Evolutionary conservation across 2,329 filamentous ascomycete species (phyloP).

Genomic region (Botrytis aclada): DNA sequence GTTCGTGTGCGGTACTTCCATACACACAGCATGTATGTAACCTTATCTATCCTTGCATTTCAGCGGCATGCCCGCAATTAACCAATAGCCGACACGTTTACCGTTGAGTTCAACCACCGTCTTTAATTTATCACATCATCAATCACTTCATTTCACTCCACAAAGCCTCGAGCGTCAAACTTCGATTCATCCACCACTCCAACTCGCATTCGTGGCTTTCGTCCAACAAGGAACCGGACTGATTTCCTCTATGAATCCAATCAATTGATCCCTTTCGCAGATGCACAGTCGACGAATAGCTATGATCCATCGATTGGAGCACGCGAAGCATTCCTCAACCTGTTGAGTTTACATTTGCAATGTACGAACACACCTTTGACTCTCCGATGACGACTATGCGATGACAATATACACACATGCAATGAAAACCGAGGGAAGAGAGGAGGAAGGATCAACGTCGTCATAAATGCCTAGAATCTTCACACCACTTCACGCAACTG

Average conservation of each 20-base stretch:
- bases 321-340: neutral
- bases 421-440: neutral
- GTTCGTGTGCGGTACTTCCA: neutral
- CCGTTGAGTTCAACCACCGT: neutral
- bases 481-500: neutral
- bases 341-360: neutral
- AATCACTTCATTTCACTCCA: conserved; percentile 9
- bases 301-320: neutral
- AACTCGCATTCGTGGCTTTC: neutral
- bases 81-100: neutral
- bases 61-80: neutral
- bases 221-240: neutral
- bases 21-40: neutral
- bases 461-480: neutral
- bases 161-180: neutral
- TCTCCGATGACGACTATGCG: neutral
- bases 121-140: conserved; percentile 3
- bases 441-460: neutral
- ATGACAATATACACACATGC: neutral
- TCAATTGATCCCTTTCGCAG: neutral
- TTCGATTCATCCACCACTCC: neutral
- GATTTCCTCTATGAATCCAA: neutral
- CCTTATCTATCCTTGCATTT: neutral
- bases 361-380: neutral
- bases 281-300: neutral